phyloP scores from a whole-genome alignment of 768 basidiomycete genomes.

The Punctularia strigosozonata region DNA sequence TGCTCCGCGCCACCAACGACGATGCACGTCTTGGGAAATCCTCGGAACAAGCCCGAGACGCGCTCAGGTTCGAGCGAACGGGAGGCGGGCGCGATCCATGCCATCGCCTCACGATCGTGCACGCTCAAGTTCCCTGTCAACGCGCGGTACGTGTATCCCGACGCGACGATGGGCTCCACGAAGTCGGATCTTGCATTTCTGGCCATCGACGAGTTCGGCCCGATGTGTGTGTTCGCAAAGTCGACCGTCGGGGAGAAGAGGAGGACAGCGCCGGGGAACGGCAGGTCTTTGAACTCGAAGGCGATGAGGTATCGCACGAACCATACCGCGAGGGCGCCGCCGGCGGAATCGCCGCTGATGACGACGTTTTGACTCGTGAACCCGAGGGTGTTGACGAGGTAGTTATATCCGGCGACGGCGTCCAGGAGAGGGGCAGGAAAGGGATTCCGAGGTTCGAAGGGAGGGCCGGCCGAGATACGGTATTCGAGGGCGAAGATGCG shows the following conservation, averaged over 20 bases:
- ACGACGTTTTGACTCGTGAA: slow-evolving; percentile 21
- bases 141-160: slow-evolving; percentile 5
- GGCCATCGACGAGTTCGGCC: neutral
- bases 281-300: neutral
- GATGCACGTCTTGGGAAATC: slow-evolving; percentile 18
- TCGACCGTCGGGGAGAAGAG: neutral
- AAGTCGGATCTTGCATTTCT: slow-evolving; percentile 4
- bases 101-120: slow-evolving; percentile 3
- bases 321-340: slow-evolving; percentile 22
- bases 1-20: slow-evolving; percentile 17
- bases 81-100: slow-evolving; percentile 13
- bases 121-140: slow-evolving; percentile 6
- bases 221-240: neutral
- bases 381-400: slow-evolving; percentile 18
- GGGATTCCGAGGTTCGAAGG: slow-evolving; percentile 9
- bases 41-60: slow-evolving; percentile 8
- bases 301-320: slow-evolving; percentile 9
- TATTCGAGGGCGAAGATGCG: slow-evolving; percentile 15
- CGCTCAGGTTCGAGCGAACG: neutral
- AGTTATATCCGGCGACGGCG: slow-evolving; percentile 22
- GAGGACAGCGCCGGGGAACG: neutral
- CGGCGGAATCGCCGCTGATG: slow-evolving; percentile 27
- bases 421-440: slow-evolving; percentile 28
- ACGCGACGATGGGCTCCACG: slow-evolving; percentile 2
- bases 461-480: slow-evolving; percentile 15